phyloP scores from a whole-genome alignment of 495 filamentous ascomycete genomes.

The Penicillium longicatenatum region DNA sequence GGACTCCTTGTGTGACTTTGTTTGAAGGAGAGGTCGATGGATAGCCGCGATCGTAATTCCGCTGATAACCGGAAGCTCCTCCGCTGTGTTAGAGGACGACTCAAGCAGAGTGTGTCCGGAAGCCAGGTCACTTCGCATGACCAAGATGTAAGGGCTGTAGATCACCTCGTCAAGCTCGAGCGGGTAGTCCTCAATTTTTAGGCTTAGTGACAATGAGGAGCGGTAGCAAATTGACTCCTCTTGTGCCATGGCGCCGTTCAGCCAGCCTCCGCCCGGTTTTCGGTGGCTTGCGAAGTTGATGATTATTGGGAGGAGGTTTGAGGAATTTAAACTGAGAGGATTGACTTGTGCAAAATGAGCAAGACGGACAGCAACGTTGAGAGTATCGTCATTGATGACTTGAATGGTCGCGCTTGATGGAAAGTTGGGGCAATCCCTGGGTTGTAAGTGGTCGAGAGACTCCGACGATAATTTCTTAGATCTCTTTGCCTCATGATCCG shows the following conservation, averaged over 20 bases:
- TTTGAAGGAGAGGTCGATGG: not conserved
- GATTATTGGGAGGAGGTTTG: not conserved
- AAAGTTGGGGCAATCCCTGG: not conserved
- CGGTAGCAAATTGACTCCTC: conserved; percentile 8
- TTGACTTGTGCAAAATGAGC: not conserved
- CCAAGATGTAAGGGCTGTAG: conserved; percentile 1
- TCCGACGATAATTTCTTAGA: not conserved
- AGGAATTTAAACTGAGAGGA: not conserved
- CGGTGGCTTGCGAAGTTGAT: conserved; percentile 2
- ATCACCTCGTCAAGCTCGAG: conserved; percentile 1
- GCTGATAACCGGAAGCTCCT: conserved; percentile 1
- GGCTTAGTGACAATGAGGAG: conserved; percentile 2
- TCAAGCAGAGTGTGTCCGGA: not conserved
- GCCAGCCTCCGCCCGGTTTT: conserved; percentile 4
- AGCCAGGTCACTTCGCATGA: not conserved
- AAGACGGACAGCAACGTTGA: not conserved
- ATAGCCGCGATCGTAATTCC: not conserved
- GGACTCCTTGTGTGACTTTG: not conserved
- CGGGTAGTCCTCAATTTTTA: not conserved
- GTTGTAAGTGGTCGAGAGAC: not conserved
- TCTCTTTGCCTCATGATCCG: not conserved
- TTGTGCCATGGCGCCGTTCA: conserved; percentile 5
- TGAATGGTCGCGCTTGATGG: not conserved
- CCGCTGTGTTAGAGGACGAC: not conserved
- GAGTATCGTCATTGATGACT: conserved; percentile 1